Percentiles rank a stretch among this genome's conserved stretches.
phyloP scores from a whole-genome alignment of 176 grass and related monocot species.

The Juncus inflexus region DNA sequence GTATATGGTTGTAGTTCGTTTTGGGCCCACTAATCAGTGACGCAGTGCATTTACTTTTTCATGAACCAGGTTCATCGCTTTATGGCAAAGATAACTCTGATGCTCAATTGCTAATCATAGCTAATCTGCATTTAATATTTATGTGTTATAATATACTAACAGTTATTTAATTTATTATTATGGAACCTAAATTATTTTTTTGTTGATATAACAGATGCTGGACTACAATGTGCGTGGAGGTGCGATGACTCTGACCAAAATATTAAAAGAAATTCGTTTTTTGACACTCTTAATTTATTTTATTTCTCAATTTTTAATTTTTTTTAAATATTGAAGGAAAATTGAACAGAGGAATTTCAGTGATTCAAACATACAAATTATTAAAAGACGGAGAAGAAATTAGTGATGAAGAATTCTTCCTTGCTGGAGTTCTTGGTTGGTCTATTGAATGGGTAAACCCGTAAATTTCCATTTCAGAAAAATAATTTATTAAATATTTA shows the following conservation, averaged over 20 bases:
- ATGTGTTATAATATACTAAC: too few relatives aligned
- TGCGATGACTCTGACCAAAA: conserved; percentile 9
- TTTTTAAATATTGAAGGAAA: conserved; percentile 39
- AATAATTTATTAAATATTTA: conserved; percentile 19
- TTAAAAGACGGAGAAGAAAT: conserved; percentile 51
- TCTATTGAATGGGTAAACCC: conserved; percentile 87
- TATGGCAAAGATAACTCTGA: too few relatives aligned
- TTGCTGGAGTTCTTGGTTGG: conserved; percentile 77
- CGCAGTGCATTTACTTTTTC: too few relatives aligned
- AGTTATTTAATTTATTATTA: too few relatives aligned
- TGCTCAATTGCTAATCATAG: too few relatives aligned
- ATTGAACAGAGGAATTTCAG: conserved; percentile 76
- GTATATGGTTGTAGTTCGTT: too few relatives aligned
- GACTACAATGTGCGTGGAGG: conserved; percentile 75
- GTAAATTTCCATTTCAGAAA: not conserved
- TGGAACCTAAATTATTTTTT: not conserved
- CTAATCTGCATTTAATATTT: too few relatives aligned
- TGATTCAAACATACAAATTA: conserved; percentile 85
- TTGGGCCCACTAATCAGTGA: too few relatives aligned
- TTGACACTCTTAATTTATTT: not conserved
- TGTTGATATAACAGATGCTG: conserved; percentile 47
- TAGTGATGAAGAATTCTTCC: conserved; percentile 65
- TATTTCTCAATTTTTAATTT: conserved; percentile 2
- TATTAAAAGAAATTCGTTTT: not conserved
- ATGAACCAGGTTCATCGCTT: too few relatives aligned